Conservation (phyloP, 805 yeast species). For the Metschnikowia colocasiae region DNA sequence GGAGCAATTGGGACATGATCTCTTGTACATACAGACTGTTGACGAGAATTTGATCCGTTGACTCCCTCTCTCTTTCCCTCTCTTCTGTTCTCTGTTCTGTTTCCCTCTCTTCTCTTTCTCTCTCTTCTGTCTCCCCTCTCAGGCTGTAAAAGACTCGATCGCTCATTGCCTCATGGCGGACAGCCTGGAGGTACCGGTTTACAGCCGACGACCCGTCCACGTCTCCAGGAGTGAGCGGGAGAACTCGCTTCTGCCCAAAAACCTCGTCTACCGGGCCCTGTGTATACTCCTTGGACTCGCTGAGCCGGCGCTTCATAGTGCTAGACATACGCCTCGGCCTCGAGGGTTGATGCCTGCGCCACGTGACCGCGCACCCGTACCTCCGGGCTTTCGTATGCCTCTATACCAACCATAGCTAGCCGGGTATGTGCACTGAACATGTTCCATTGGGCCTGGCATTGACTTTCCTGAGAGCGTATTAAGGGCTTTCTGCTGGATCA, state of each 20-base stretch:
- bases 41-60: not conserved
- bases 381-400: no score
- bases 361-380: no score
- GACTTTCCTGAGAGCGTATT: no score
- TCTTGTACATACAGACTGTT: not conserved
- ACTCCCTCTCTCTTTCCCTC: not conserved
- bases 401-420: no score
- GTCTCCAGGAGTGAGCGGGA: constrained; percentile 18
- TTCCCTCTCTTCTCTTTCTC: not conserved
- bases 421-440: no score
- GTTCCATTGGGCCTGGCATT: no score
- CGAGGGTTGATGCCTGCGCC: no score
- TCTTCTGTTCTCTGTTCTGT: not conserved
- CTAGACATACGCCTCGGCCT: no score
- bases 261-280: constrained; percentile 24
- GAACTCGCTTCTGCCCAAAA: constrained; percentile 32
- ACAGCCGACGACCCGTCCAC: constrained; percentile 14
- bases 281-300: constrained; percentile 9
- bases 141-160: constrained; percentile 18
- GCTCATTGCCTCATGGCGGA: constrained; percentile 30
- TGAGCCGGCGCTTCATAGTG: constrained; percentile 3
- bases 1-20: not conserved
- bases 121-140: not conserved
- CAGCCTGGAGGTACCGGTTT: constrained; percentile 24
- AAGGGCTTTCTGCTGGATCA: no score